Evolutionary conservation across 2,329 filamentous ascomycete genomes (phyloP).

Genomic region (Neonectria magnoliae): DNA sequence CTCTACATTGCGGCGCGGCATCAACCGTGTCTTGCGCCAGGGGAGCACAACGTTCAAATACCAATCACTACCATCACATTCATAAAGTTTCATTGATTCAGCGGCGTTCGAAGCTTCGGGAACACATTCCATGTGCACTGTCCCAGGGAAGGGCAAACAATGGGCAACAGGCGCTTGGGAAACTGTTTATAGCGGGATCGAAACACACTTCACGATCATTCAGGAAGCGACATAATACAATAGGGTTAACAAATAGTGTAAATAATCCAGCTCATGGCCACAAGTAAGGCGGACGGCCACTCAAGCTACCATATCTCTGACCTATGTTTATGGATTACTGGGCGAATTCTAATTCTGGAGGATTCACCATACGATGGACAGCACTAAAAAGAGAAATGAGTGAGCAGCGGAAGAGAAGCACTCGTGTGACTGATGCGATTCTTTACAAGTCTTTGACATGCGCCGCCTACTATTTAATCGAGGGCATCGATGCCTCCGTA

Average conservation of each 20-base stretch:
- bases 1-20: constrained; percentile 25
- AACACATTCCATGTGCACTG: not conserved
- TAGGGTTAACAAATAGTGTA: not conserved
- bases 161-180: constrained; percentile 4
- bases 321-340: no score
- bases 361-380: no score
- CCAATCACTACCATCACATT: constrained; percentile 22
- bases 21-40: constrained; percentile 29
- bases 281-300: no score
- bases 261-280: no score
- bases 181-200: not conserved
- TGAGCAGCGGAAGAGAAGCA: no score
- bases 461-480: no score
- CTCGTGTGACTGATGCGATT: no score
- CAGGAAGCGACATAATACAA: not conserved
- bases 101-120: not conserved
- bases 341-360: no score
- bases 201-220: not conserved
- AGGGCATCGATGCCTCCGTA: no score
- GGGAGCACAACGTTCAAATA: constrained; percentile 24
- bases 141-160: not conserved
- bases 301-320: no score
- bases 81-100: constrained; percentile 5
- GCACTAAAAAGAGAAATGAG: no score
- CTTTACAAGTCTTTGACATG: no score